A percentile compares a stretch with the other conserved stretches of the same genome.
These are phyloP conservation scores for Aspergillus amoenus DNA, from an alignment of 2,329 filamentous ascomycete genomes.

Conservation along the genomic window DNA sequence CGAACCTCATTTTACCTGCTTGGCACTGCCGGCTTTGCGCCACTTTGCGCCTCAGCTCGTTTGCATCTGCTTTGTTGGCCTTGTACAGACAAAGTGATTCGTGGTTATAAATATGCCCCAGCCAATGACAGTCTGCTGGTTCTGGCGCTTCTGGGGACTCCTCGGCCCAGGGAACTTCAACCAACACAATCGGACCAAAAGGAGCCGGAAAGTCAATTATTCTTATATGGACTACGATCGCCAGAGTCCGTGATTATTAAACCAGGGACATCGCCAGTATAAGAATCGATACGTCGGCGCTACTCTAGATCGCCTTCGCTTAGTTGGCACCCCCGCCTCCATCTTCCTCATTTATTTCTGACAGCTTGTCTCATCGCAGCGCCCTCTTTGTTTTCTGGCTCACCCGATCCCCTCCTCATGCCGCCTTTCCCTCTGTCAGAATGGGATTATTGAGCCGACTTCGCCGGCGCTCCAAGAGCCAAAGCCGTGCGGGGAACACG, in stretches of 20 bases:
- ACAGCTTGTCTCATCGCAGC: conserved; percentile 3
- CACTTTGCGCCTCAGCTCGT: neutral
- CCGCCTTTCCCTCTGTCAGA: conserved; percentile 7
- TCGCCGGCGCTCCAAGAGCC: conserved; percentile 28
- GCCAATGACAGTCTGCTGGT: neutral
- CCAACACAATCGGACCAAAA: too few relatives aligned
- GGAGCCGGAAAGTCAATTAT: too few relatives aligned
- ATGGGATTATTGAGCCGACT: conserved; percentile 35
- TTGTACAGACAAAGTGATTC: conserved; percentile 1
- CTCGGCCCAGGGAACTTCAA: too few relatives aligned
- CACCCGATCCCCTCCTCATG: neutral
- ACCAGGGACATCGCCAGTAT: neutral
- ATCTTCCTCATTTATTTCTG: conserved; percentile 11
- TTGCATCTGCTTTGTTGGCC: neutral
- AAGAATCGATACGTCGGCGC: neutral
- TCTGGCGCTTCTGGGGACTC: too few relatives aligned
- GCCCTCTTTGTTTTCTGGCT: neutral
- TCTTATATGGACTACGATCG: too few relatives aligned
- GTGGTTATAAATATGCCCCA: conserved; percentile 6
- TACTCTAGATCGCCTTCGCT: conserved; percentile 6
- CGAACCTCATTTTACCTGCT: conserved; percentile 4
- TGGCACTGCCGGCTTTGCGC: conserved; percentile 1
- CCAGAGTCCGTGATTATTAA: too few relatives aligned
- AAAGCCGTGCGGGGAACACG: conserved; percentile 28
- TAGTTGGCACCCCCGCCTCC: conserved; percentile 7